These are phyloP conservation scores for Aspergillus aculeatus DNA, from an alignment of 2,329 filamentous ascomycete genomes.

Conservation along the genomic window DNA sequence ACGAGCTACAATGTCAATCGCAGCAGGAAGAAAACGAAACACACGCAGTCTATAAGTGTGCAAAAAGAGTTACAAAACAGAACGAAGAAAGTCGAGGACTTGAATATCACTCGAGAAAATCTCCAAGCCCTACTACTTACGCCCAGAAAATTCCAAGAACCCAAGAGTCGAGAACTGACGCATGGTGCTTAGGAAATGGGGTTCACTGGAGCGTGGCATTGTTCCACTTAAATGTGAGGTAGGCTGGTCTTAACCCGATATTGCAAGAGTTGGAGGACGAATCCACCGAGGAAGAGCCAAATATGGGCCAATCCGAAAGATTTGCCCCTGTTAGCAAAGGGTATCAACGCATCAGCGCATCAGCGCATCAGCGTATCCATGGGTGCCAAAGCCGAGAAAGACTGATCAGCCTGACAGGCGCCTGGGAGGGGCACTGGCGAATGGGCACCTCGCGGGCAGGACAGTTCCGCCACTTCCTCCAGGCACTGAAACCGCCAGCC, in stretches of 20 bases:
- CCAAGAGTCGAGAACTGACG: slow-evolving; percentile 2
- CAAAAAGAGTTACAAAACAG: not conserved
- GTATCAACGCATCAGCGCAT: no score
- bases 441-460: not conserved
- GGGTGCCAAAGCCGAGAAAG: not conserved
- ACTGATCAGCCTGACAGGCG: not conserved
- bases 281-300: not conserved
- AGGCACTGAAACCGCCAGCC: slow-evolving; percentile 4
- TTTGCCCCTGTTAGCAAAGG: not conserved
- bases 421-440: not conserved
- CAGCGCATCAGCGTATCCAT: not conserved
- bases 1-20: slow-evolving; percentile 7
- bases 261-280: not conserved
- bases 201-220: not conserved
- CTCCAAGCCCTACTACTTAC: not conserved
- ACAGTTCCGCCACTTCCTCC: not conserved
- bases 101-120: slow-evolving; percentile 2
- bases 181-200: slow-evolving; percentile 1
- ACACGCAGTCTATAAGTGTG: slow-evolving; percentile 1
- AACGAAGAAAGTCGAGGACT: not conserved
- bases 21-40: not conserved
- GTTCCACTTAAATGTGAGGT: not conserved
- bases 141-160: not conserved
- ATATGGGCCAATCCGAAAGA: not conserved
- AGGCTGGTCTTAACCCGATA: not conserved